Conservation (phyloP, 129 eudicot species). For the Flaveria robusta region DNA sequence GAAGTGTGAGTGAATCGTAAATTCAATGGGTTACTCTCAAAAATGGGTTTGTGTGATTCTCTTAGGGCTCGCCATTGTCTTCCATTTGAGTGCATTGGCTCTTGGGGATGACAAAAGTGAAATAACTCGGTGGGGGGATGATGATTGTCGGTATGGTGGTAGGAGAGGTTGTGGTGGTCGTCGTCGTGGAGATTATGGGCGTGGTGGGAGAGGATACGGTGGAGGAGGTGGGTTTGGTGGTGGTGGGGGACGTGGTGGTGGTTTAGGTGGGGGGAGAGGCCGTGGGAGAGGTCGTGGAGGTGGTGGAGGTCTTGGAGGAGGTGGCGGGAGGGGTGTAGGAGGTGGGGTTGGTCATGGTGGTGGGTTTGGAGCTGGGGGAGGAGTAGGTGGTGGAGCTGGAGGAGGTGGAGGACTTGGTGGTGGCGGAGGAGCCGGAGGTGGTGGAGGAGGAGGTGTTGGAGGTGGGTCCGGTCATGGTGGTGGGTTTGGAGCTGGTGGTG, state of each 20-base stretch:
- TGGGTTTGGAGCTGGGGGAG: conserved; percentile 43
- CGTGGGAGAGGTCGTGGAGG: conserved; percentile 41
- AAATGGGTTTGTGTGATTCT: conserved; percentile 45
- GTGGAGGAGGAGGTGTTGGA: conserved; percentile 50
- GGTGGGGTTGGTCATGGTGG: conserved; percentile 36
- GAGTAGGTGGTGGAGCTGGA: conserved; percentile 45
- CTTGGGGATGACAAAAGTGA: conserved; percentile 37
- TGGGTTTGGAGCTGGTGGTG: conserved; percentile 47
- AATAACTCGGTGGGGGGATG: conserved; percentile 42
- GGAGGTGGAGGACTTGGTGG: conserved; percentile 44
- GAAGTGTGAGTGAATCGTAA: conserved; percentile 5
- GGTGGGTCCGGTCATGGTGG: conserved; percentile 40
- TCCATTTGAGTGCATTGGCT: conserved; percentile 48
- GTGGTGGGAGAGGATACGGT: conserved; percentile 30
- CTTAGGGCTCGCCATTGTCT: conserved; percentile 39
- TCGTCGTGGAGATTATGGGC: conserved; percentile 28
- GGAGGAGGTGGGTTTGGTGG: conserved; percentile 31
- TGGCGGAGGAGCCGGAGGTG: conserved; percentile 47
- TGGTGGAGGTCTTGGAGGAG: conserved; percentile 43
- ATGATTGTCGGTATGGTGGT: conserved; percentile 42
- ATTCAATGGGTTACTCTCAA: conserved; percentile 37
- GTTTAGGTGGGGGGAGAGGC: conserved; percentile 40
- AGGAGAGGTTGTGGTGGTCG: conserved; percentile 47
- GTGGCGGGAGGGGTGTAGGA: conserved; percentile 35
- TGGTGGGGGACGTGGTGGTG: conserved; percentile 42